Percentiles rank a stretch among this genome's conserved stretches.
Conservation (phyloP, 108 stramenopile species). For the Parietichytrium sp. region DNA sequence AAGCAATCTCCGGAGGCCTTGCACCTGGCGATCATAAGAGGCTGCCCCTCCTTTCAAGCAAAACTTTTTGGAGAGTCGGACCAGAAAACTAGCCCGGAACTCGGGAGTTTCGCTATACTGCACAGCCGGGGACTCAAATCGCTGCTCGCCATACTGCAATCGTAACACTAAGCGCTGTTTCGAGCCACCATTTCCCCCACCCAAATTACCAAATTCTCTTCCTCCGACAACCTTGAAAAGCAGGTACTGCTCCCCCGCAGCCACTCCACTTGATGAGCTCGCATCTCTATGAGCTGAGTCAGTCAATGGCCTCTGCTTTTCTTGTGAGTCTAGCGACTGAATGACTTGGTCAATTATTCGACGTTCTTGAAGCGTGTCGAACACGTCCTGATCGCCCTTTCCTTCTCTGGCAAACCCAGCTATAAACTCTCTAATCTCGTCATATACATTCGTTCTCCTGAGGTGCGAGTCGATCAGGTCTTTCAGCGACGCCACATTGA, state of each 20-base stretch:
- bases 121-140: neutral
- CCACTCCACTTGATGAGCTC: too few relatives aligned
- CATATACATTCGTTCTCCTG: neutral
- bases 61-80: neutral
- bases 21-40: too few relatives aligned
- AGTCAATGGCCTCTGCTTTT: neutral
- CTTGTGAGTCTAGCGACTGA: neutral
- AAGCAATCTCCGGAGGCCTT: too few relatives aligned
- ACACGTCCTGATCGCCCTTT: neutral
- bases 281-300: too few relatives aligned
- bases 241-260: conserved; percentile 25
- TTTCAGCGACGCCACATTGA: neutral
- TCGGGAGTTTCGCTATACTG: neutral
- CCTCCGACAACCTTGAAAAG: neutral
- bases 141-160: neutral
- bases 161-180: neutral
- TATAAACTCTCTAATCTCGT: conserved; percentile 20
- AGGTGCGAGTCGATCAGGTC: conserved; percentile 27
- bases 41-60: neutral
- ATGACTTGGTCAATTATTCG: conserved; percentile 15
- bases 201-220: neutral
- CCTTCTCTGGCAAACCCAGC: neutral
- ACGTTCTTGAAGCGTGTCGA: conserved; percentile 11
- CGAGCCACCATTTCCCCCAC: neutral
- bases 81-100: neutral